These are phyloP conservation scores for Phialemoniopsis sp. DNA, from an alignment of 2,329 filamentous ascomycete genomes.

Conservation along the genomic window DNA sequence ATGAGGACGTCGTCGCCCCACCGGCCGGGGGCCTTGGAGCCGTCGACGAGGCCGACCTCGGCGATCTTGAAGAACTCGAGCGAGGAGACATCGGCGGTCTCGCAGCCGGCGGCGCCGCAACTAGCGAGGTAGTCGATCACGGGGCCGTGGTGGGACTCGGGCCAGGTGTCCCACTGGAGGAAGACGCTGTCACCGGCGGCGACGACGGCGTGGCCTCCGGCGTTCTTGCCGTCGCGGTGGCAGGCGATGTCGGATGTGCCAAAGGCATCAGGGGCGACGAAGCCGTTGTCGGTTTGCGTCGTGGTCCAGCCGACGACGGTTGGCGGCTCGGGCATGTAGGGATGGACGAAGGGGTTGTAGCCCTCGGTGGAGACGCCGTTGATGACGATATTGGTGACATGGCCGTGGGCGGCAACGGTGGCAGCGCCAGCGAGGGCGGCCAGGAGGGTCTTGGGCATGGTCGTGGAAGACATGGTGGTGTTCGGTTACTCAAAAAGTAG, in stretches of 20 bases:
- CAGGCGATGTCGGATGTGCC: conserved; percentile 38
- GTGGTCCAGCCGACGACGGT: conserved; percentile 34
- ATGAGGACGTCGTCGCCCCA: conserved; percentile 39
- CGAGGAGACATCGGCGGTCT: conserved; percentile 10
- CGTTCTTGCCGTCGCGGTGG: conserved; percentile 34
- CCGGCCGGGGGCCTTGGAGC: conserved; percentile 14
- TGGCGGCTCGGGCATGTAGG: conserved; percentile 30
- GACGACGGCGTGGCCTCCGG: conserved; percentile 28
- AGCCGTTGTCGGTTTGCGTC: conserved; percentile 43
- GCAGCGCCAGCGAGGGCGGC: conserved; percentile 45
- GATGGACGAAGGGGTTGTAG: conserved; percentile 32
- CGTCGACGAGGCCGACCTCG: background rate
- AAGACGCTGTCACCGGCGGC: conserved; percentile 32
- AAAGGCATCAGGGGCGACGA: conserved; percentile 37
- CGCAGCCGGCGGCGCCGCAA: conserved; percentile 8
- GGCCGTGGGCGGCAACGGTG: conserved; percentile 34
- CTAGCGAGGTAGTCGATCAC: conserved; percentile 61
- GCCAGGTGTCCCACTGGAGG: conserved; percentile 37
- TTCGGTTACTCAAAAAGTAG: no score
- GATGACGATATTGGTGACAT: conserved; percentile 46
- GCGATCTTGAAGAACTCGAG: conserved; percentile 13
- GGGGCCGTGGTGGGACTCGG: conserved; percentile 41
- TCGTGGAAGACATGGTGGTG: no score
- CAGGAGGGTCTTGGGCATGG: conserved; percentile 8
- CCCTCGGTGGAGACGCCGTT: conserved; percentile 51